Percentiles rank a stretch among this genome's conserved stretches.
phyloP scores from a whole-genome alignment of 768 basidiomycete genomes.

The Fomitopsis pulvina region DNA sequence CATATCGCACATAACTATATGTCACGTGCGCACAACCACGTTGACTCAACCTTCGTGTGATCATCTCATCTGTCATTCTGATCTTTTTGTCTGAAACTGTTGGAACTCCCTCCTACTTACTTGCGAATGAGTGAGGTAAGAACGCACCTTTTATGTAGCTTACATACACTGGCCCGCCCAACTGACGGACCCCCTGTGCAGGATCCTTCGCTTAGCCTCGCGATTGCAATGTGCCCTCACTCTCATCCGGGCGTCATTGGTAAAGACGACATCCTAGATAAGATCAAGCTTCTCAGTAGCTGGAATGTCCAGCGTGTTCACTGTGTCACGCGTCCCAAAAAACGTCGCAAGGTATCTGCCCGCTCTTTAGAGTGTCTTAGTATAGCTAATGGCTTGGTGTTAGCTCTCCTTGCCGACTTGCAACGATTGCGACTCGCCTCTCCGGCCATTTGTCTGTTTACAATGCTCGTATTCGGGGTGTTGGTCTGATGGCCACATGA shows the following conservation, averaged over 20 bases:
- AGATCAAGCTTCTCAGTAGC: conserved; percentile 45
- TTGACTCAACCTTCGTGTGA: no score
- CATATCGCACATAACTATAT: no score
- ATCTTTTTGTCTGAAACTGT: no score
- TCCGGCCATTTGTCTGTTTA: conserved; percentile 68
- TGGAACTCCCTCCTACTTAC: no score
- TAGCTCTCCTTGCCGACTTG: conserved; percentile 59
- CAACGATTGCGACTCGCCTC: conserved; percentile 48
- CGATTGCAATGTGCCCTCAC: conserved; percentile 29
- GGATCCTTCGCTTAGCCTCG: no score
- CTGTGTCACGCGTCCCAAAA: conserved; percentile 41
- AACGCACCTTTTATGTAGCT: no score
- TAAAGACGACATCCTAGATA: conserved; percentile 30
- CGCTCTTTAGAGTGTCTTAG: background rate
- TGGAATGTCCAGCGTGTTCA: conserved; percentile 49
- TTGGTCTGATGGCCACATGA: conserved; percentile 55
- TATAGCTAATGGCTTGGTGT: background rate
- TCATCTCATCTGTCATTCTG: no score
- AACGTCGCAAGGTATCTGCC: conserved; percentile 58
- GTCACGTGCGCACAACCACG: no score
- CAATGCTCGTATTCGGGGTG: conserved; percentile 68
- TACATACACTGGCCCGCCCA: no score
- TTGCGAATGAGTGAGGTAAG: no score
- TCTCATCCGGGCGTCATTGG: conserved; percentile 33
- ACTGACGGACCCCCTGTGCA: no score